Evolutionary conservation across 352 stramenopile species (phyloP).

Genomic region (Globisporangium spinosum): DNA sequence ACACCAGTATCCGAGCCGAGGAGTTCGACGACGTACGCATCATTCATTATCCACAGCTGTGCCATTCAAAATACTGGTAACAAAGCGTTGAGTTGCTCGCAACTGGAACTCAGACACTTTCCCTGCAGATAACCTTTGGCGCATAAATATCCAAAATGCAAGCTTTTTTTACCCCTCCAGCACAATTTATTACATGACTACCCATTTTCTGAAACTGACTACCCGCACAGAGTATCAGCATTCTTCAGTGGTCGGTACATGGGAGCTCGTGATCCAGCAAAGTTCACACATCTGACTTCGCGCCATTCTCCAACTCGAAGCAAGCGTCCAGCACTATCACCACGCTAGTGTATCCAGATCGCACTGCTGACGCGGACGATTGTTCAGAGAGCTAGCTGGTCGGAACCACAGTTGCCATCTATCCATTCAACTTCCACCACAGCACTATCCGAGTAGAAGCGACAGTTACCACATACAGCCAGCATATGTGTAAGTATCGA

Average conservation of each 20-base stretch:
- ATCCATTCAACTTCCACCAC: background rate
- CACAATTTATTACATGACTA: background rate
- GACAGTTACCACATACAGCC: background rate
- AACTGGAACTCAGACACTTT: too few species aligned
- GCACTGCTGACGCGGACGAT: background rate
- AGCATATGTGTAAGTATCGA: too few species aligned
- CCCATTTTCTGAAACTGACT: background rate
- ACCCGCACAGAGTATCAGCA: background rate
- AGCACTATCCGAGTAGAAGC: background rate
- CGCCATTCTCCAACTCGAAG: background rate
- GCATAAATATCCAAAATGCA: too few species aligned
- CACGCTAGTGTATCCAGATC: background rate
- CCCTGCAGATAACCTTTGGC: too few species aligned
- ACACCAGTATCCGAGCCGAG: background rate
- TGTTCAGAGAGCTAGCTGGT: background rate
- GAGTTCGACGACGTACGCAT: background rate
- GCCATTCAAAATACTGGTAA: background rate
- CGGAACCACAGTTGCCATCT: background rate
- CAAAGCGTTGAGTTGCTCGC: too few species aligned
- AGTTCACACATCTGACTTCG: background rate
- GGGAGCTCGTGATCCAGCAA: background rate
- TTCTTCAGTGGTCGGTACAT: background rate
- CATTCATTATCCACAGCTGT: background rate
- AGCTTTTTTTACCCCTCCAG: too few species aligned
- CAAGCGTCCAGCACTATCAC: background rate